Conservation (phyloP, 2,329 filamentous ascomycete genomes). For the Nemania sp. region DNA sequence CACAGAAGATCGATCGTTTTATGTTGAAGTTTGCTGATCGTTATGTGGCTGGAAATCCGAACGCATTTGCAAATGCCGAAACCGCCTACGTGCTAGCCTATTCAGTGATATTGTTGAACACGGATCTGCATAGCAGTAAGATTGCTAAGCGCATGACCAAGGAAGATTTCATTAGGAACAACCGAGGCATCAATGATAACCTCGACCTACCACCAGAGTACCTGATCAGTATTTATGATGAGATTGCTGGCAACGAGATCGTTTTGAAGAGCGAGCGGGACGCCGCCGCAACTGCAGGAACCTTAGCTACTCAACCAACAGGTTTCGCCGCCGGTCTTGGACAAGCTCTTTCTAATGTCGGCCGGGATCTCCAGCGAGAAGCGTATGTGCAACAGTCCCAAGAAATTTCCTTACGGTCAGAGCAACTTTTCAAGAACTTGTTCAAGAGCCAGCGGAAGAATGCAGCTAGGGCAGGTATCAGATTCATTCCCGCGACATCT, state of each 20-base stretch:
- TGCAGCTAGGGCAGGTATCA: conserved; percentile 73
- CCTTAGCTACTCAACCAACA: conserved; percentile 66
- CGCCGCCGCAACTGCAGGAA: conserved; percentile 83
- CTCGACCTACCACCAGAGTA: conserved; percentile 95
- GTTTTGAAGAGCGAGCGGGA: conserved; percentile 93
- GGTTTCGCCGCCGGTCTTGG: conserved; percentile 86
- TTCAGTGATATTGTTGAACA: conserved; percentile 96
- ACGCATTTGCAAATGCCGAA: conserved; percentile 97
- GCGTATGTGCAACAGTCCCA: conserved; percentile 96
- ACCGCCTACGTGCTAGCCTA: conserved; percentile 97
- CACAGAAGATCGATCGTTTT: conserved; percentile 98
- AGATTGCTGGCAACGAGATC: conserved; percentile 92
- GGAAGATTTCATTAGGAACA: conserved; percentile 99
- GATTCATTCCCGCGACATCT: conserved; percentile 93
- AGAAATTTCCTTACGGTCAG: conserved; percentile 80
- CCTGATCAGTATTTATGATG: conserved; percentile 87
- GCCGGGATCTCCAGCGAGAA: conserved; percentile 90
- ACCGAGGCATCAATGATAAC: conserved; percentile 96
- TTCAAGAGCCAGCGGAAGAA: conserved; percentile 90
- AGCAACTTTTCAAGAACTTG: conserved; percentile 92
- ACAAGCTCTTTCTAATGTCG: conserved; percentile 90
- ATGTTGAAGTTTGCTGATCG: conserved; percentile 99
- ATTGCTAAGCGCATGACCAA: conserved; percentile 89
- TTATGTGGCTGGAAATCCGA: conserved; percentile 94
- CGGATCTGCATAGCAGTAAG: conserved; percentile 92